phyloP scores from a whole-genome alignment of 176 grass and related monocot genomes.

The Avena atlantica region DNA sequence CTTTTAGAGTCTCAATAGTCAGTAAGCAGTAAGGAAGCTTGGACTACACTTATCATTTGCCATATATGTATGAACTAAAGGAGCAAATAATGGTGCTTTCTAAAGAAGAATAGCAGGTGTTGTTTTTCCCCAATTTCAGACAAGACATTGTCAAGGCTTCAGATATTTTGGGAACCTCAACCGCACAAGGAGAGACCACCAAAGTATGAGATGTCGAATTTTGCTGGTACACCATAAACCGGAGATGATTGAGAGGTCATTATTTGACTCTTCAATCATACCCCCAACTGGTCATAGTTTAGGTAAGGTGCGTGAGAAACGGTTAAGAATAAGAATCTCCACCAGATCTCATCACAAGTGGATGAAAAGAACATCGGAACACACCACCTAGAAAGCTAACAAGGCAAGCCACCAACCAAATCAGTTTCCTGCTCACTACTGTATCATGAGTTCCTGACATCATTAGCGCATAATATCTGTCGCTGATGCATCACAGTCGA shows the following conservation, averaged over 20 bases:
- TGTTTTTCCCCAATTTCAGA: slow-evolving; percentile 11
- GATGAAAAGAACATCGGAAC: neutral
- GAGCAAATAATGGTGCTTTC: neutral
- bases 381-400: neutral
- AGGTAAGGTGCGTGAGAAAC: neutral
- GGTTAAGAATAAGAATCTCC: slow-evolving; percentile 4
- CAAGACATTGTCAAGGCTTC: neutral
- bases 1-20: neutral
- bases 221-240: neutral
- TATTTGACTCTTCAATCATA: neutral
- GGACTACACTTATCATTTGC: neutral
- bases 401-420: slow-evolving; percentile 20
- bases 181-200: neutral
- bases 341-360: slow-evolving; percentile 2
- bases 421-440: neutral
- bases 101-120: neutral
- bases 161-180: neutral
- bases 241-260: neutral
- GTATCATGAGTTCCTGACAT: neutral
- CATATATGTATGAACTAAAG: neutral
- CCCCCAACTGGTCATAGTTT: slow-evolving; percentile 3
- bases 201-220: neutral
- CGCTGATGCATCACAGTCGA: neutral
- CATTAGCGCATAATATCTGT: neutral
- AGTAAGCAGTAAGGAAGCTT: neutral